Evolutionary conservation across 2,329 filamentous ascomycete species (phyloP), one percentile per base, ranked within the genome.

Genomic region (Lithohypha guttulata): DNA sequence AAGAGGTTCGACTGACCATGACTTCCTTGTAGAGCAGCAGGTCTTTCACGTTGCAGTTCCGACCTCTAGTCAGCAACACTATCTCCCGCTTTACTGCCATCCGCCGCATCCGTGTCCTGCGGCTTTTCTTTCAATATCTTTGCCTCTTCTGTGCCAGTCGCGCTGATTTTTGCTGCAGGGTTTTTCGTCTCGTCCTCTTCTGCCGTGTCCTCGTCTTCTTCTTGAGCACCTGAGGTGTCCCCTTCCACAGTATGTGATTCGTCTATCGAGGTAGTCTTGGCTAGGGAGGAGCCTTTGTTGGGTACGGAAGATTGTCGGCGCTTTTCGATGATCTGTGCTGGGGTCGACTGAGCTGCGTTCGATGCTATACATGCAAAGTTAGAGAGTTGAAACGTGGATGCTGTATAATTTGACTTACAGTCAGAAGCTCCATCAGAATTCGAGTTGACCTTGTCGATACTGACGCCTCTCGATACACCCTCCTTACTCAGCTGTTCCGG

Each of bases 41-140:
- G n/a, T n/a, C n/a, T n/a, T n/a, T n/a, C n/a, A n/a, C n/a, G n/a
- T n/a, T n/a, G n/a, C n/a, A n/a, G 11, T 17, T 15, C 20, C 17
- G 14, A 8, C 23, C 19, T 23, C 47, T 38, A 55, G 39, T 55
- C 51, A 20, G 46, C 46, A 10, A 52, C 49, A 37, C 49, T 54
- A 31, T 47, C 39, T 13, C 45, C 48, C 19, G 52, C 49, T 42
- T 50, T 43, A 28, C 47, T 47, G 17, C 39, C 49, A 29, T 52
- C 46, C 42, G 46, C 50, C 14, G 48, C 39, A 34, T 51, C 47
- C 33, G 47, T 46, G 32, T 52, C 36, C 39, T 51, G 46, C 11
- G 45, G 35, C 11, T 45, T 40, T 41, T 43, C 33, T 48, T 41
- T 14, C 14, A 42, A 40, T 8, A 37, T 45, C 13, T 45, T 31